These are phyloP conservation scores for Pestalotiopsis sp. DNA, from an alignment of 2,329 filamentous ascomycete genomes.

Conservation along the genomic window DNA sequence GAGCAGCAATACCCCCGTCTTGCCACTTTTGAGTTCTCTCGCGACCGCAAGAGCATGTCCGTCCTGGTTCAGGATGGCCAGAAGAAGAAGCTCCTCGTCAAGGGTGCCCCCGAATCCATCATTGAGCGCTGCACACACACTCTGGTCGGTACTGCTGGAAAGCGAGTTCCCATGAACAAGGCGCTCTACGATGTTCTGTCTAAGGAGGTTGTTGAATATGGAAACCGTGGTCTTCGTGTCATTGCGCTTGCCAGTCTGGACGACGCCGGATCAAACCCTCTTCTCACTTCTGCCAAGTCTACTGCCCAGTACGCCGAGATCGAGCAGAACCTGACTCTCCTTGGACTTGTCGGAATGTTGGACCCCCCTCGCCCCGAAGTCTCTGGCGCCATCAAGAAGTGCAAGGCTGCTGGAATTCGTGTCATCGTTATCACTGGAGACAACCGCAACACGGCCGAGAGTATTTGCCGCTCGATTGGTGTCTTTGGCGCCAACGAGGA, in stretches of 20 bases:
- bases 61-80: constrained; percentile 77
- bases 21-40: constrained; percentile 94
- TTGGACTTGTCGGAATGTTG: constrained; percentile 94
- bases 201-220: constrained; percentile 85
- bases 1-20: constrained; percentile 75
- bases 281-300: constrained; percentile 76
- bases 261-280: constrained; percentile 69
- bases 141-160: constrained; percentile 77
- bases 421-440: constrained; percentile 98
- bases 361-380: constrained; percentile 96
- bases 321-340: constrained; percentile 91
- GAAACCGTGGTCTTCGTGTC: constrained; percentile 88
- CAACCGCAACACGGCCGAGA: constrained; percentile 96
- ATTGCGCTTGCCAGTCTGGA: constrained; percentile 90
- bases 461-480: constrained; percentile 95
- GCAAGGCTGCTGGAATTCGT: constrained; percentile 89
- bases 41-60: constrained; percentile 99
- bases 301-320: constrained; percentile 82
- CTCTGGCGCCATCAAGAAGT: constrained; percentile 80
- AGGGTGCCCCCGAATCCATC: constrained; percentile 93
- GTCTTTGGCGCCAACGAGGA: constrained; percentile 84
- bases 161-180: constrained; percentile 71
- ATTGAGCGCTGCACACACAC: constrained; percentile 88
- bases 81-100: constrained; percentile 84
- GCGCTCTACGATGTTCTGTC: constrained; percentile 71